Conservation (phyloP, 331 rosid species). For the Telfairia occidentalis region DNA sequence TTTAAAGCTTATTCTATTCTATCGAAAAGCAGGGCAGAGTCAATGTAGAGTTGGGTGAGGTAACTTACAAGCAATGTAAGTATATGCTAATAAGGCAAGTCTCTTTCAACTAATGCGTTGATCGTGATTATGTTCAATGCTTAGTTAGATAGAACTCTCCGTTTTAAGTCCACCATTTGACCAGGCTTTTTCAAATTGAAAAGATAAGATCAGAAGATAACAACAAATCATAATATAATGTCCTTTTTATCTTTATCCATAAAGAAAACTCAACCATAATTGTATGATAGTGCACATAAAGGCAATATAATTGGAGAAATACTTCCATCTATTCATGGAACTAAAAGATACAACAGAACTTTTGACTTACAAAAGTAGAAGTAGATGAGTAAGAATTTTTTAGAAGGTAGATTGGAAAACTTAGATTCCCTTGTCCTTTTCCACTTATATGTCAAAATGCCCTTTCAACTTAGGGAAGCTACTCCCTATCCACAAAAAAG, state of each 20-base stretch:
- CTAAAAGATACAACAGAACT: not conserved
- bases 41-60: not conserved
- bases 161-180: constrained; percentile 1
- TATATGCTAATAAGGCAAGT: not conserved
- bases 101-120: not conserved
- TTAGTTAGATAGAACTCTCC: not conserved
- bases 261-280: constrained; percentile 8
- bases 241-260: constrained; percentile 3
- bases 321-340: not conserved
- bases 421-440: constrained; percentile 3
- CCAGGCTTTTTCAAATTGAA: not conserved
- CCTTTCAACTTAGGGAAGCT: not conserved
- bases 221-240: not conserved
- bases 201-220: constrained; percentile 12
- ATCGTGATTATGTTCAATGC: not conserved
- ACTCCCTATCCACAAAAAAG: not conserved
- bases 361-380: not conserved
- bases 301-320: not conserved
- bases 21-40: not conserved
- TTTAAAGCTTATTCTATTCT: not conserved
- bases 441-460: not conserved
- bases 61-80: not conserved
- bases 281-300: not conserved
- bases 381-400: not conserved
- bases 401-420: not conserved